phyloP scores from a whole-genome alignment of 306 rosid species.

The Trichosanthes cucumerina region DNA sequence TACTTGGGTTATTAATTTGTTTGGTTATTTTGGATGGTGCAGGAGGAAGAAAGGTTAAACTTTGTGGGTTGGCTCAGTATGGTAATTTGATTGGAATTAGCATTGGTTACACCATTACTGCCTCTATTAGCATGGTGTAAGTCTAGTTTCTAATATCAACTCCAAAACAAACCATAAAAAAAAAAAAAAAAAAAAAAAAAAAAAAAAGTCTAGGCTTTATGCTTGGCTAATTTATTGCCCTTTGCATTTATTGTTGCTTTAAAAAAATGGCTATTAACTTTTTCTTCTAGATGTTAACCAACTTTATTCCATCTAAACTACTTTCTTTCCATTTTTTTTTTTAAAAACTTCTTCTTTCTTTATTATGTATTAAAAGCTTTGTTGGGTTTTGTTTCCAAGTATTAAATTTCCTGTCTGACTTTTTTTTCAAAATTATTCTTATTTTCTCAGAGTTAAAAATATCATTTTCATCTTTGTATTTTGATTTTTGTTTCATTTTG shows the following conservation, averaged over 20 bases:
- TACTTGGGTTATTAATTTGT: neutral
- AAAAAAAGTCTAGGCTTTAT: no score
- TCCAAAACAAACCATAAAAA: no score
- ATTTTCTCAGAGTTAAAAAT: neutral
- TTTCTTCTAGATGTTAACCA: neutral
- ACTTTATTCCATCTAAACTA: neutral
- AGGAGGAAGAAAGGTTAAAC: conserved; percentile 77
- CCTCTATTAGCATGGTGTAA: conserved; percentile 95
- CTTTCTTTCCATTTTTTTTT: no score
- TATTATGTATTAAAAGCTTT: neutral
- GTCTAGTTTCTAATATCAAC: conserved; percentile 7
- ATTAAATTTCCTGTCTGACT: neutral
- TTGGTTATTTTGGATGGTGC: neutral
- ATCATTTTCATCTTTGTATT: no score
- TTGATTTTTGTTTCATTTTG: no score
- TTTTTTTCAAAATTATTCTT: neutral
- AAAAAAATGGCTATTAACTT: no score
- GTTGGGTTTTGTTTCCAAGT: neutral
- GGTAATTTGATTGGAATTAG: conserved; percentile 69
- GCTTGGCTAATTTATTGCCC: neutral
- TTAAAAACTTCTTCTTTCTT: neutral
- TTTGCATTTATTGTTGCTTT: no score
- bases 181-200: no score
- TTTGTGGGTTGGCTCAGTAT: conserved; percentile 91
- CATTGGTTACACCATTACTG: conserved; percentile 91